phyloP scores from a whole-genome alignment of 2,329 filamentous ascomycete species.

The Ophioceras dolichostomum region DNA sequence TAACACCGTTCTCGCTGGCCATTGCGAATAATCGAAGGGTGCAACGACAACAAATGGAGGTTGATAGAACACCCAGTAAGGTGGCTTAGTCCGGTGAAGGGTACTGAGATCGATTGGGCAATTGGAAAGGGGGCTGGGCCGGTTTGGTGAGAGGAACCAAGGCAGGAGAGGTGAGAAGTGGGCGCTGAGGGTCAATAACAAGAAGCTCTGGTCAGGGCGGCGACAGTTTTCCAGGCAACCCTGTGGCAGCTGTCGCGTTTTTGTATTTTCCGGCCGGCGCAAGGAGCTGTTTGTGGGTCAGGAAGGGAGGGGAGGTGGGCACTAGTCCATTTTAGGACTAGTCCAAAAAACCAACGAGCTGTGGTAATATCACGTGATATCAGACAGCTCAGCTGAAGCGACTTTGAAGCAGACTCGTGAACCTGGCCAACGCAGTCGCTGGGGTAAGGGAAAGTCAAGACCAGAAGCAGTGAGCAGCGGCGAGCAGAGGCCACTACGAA shows the following conservation, averaged over 20 bases:
- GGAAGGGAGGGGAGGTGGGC: conserved; percentile 5
- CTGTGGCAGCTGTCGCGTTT: neutral
- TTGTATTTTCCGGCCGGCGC: neutral
- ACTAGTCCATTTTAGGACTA: conserved; percentile 1
- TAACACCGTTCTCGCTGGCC: conserved; percentile 33
- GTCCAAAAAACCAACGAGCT: too few relatives aligned
- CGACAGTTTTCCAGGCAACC: conserved; percentile 6
- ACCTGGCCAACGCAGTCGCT: too few relatives aligned
- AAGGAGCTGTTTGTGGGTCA: conserved; percentile 3
- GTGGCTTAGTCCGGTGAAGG: conserved; percentile 8
- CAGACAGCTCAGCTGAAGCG: too few relatives aligned
- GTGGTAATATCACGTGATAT: too few relatives aligned
- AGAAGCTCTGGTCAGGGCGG: neutral
- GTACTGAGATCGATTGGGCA: conserved; percentile 5
- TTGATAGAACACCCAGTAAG: too few relatives aligned
- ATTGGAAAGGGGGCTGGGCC: neutral
- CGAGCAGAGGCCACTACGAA: too few relatives aligned
- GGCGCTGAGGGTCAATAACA: neutral
- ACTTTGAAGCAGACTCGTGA: too few relatives aligned
- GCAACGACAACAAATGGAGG: too few relatives aligned
- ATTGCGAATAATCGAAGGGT: conserved; percentile 20
- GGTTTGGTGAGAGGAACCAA: too few relatives aligned
- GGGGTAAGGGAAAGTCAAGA: too few relatives aligned
- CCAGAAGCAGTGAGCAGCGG: too few relatives aligned
- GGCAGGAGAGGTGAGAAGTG: too few relatives aligned